phyloP scores from a whole-genome alignment of 805 yeast genomes.

The Saccharomycopsis olivae region DNA sequence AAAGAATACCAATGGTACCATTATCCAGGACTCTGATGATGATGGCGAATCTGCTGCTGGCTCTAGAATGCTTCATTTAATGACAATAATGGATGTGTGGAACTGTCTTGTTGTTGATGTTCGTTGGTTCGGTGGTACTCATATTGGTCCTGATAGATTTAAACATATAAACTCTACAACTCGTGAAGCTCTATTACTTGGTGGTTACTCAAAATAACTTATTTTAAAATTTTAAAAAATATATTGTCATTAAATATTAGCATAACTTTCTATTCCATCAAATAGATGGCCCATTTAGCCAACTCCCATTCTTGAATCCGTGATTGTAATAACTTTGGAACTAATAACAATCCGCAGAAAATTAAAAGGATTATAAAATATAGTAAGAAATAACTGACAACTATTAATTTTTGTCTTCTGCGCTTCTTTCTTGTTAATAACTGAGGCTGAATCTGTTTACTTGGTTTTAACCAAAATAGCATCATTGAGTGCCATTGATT shows the following conservation, averaged over 20 bases:
- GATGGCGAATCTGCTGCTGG: constrained; percentile 99
- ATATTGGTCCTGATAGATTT: constrained; percentile 87
- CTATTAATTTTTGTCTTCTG: constrained; percentile 28
- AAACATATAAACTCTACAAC: constrained; percentile 88
- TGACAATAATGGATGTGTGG: constrained; percentile 72
- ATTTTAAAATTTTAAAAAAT: not conserved
- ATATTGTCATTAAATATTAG: not conserved
- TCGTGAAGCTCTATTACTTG: constrained; percentile 67
- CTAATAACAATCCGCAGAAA: constrained; percentile 27
- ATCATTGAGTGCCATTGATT: constrained; percentile 50
- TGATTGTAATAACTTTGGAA: no score
- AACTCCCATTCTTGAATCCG: no score
- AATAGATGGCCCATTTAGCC: not conserved
- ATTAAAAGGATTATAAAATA: constrained; percentile 17
- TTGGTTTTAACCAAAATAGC: constrained; percentile 50
- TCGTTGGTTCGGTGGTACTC: constrained; percentile 90
- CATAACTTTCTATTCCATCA: no score
- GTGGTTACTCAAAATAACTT: constrained; percentile 32
- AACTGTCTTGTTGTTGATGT: constrained; percentile 69
- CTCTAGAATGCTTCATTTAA: constrained; percentile 65
- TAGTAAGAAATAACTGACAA: constrained; percentile 27
- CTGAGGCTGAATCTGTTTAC: constrained; percentile 36
- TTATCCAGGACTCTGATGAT: constrained; percentile 74
- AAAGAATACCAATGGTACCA: constrained; percentile 32
- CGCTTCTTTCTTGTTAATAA: constrained; percentile 34